Conservation (phyloP, 192 early-diverging fungal species). For the Kickxella alabastrina region DNA sequence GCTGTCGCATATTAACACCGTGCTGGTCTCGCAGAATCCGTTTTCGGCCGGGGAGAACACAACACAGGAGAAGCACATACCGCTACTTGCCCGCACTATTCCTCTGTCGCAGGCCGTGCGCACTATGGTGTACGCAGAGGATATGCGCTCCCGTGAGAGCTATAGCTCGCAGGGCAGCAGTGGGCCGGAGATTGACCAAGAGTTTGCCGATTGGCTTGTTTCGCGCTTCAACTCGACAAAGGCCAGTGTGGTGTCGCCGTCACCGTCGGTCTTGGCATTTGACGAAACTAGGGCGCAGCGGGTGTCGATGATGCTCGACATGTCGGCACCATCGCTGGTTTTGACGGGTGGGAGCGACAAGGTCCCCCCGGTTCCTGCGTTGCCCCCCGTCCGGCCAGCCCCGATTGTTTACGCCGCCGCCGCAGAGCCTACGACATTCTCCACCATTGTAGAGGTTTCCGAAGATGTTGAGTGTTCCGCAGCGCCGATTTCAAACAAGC, state of each 20-base stretch:
- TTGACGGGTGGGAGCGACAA: too few relatives aligned
- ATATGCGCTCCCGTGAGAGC: constrained; percentile 42
- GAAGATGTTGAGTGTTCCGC: background rate
- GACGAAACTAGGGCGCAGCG: constrained; percentile 11
- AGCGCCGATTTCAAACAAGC: too few relatives aligned
- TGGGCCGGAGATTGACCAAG: constrained; percentile 26
- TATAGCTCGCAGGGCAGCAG: constrained; percentile 33
- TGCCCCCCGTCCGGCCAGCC: too few relatives aligned
- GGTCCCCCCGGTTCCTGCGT: too few relatives aligned
- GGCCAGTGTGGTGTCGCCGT: constrained; percentile 19
- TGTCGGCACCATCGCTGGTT: background rate
- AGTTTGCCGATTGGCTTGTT: constrained; percentile 49
- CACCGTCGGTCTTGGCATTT: constrained; percentile 18
- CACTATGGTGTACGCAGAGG: constrained; percentile 39
- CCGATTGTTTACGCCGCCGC: background rate
- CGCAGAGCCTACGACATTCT: background rate
- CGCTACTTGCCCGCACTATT: constrained; percentile 38
- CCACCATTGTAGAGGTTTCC: background rate
- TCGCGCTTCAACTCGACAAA: constrained; percentile 40
- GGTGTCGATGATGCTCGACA: background rate
- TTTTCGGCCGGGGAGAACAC: constrained; percentile 20
- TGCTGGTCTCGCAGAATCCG: constrained; percentile 48
- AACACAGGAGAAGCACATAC: constrained; percentile 35
- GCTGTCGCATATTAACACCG: constrained; percentile 34
- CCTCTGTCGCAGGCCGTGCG: constrained; percentile 40